Conservation (phyloP, 2,329 filamentous ascomycete genomes). For the Lachnellula willkommii region DNA sequence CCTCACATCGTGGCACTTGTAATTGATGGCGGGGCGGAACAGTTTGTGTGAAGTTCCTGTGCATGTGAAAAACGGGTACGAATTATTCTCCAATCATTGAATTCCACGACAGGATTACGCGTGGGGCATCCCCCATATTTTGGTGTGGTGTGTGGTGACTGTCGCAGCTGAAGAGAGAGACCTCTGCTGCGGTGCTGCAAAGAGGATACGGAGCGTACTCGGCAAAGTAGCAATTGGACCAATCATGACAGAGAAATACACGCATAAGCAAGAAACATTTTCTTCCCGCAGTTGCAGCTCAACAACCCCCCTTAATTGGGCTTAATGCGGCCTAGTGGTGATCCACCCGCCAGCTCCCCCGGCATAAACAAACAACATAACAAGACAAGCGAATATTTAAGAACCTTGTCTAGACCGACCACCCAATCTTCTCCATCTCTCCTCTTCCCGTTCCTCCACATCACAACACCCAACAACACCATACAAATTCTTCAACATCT, state of each 20-base stretch:
- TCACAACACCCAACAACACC: background rate
- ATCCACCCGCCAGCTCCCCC: background rate
- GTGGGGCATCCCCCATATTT: background rate
- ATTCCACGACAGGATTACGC: slow-evolving; percentile 5
- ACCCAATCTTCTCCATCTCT: background rate
- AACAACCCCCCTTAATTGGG: too few species aligned
- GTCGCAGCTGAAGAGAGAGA: background rate
- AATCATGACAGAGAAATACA: too few species aligned
- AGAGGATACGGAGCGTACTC: background rate
- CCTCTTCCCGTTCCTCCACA: background rate
- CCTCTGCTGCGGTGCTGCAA: background rate
- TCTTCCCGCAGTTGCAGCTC: too few species aligned
- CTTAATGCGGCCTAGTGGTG: too few species aligned
- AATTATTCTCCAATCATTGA: slow-evolving; percentile 1
- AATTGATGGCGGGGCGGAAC: background rate
- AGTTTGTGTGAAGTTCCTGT: background rate
- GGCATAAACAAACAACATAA: too few species aligned
- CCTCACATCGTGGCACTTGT: too few species aligned
- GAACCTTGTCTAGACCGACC: background rate
- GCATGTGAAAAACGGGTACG: slow-evolving; percentile 2
- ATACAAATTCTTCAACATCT: background rate
- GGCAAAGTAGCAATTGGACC: background rate
- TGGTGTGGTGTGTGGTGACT: background rate
- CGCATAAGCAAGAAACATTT: too few species aligned
- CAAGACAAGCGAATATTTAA: background rate